Evolutionary conservation across 192 early-diverging fungal genomes (phyloP).

Genomic region (Backusella circina): DNA sequence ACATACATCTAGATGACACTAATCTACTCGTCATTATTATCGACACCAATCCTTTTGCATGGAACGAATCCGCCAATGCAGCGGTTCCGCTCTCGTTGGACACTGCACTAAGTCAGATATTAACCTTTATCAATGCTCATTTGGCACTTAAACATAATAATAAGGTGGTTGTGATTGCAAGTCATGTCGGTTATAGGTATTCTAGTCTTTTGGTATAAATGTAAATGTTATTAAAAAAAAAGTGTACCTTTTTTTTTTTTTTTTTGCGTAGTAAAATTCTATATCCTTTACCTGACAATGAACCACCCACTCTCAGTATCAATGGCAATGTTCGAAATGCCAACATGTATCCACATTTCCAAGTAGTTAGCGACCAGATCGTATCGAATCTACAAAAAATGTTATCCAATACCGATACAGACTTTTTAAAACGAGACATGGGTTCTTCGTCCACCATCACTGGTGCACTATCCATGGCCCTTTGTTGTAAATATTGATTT

Average conservation of each 20-base stretch:
- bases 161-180: constrained; percentile 80
- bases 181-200: constrained; percentile 59
- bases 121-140: constrained; percentile 92
- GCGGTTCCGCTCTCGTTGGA: constrained; percentile 52
- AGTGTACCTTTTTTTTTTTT: not conserved
- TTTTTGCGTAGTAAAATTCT: constrained; percentile 44
- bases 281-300: constrained; percentile 43
- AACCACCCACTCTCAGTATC: constrained; percentile 14
- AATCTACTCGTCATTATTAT: constrained; percentile 80
- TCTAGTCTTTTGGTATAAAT: no score
- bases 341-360: constrained; percentile 57
- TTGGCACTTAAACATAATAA: constrained; percentile 87
- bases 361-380: constrained; percentile 49
- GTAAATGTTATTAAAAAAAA: no score
- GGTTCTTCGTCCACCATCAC: constrained; percentile 32
- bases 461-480: constrained; percentile 55
- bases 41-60: constrained; percentile 78
- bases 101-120: constrained; percentile 69
- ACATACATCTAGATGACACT: constrained; percentile 60
- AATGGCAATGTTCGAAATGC: constrained; percentile 38
- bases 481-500: constrained; percentile 49
- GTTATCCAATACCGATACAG: constrained; percentile 6
- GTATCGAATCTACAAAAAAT: constrained; percentile 34
- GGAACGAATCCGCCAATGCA: constrained; percentile 51
- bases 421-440: not conserved